Percentiles rank a stretch among this genome's conserved stretches.
Conservation (phyloP, 257 asterid species). For the Solanum verrucosum region DNA sequence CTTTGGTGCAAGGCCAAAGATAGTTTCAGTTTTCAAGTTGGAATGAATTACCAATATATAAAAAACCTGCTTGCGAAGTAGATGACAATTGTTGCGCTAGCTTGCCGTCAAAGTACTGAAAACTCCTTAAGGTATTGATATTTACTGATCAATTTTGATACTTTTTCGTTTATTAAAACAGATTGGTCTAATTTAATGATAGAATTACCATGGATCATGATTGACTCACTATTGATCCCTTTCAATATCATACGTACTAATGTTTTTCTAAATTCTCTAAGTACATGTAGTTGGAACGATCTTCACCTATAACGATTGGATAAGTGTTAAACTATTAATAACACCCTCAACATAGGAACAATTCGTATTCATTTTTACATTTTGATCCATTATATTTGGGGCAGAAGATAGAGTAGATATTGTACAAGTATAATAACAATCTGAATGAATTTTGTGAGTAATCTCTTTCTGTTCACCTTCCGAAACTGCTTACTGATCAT, state of each 20-base stretch:
- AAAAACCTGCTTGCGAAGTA: too few species aligned
- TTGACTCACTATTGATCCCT: not conserved
- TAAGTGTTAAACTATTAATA: not conserved
- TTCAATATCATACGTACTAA: not conserved
- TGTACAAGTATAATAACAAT: too few species aligned
- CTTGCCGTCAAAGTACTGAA: too few species aligned
- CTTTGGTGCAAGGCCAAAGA: too few species aligned
- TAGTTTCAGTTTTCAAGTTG: too few species aligned
- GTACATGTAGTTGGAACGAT: not conserved
- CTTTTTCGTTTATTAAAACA: not conserved
- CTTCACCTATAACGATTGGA: not conserved
- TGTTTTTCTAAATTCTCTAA: not conserved
- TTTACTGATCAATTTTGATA: too few species aligned
- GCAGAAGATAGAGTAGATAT: too few species aligned
- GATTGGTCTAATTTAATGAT: not conserved
- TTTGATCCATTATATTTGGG: not conserved
- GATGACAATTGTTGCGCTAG: too few species aligned
- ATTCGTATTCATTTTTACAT: not conserved
- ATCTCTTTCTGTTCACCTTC: not conserved
- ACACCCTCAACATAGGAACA: not conserved
- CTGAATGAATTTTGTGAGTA: not conserved
- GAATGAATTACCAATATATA: too few species aligned
- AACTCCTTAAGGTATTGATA: conserved; percentile 1
- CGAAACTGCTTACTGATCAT: conserved; percentile 3
- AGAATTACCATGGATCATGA: not conserved